Evolutionary conservation across 139 green algal species (phyloP), one percentile per base, ranked within the genome.

Genomic region (Coelastrella sp.): DNA sequence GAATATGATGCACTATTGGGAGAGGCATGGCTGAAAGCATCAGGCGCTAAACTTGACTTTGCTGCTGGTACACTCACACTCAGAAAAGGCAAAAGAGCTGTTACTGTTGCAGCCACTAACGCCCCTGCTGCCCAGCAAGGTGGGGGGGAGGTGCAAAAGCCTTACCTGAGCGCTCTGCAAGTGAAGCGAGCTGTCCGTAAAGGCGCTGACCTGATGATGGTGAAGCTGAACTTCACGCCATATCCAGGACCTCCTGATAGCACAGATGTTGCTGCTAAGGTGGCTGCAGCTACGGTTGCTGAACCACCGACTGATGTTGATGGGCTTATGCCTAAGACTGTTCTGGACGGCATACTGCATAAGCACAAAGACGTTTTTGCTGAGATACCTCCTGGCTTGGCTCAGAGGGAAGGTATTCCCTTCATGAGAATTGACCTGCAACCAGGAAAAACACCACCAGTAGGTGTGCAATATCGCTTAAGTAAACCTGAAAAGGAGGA

Each of bases 361-460:
- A 74, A 7, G 35, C 34, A 32, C 64, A 74, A 74, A 50, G 7
- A 25, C 13, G 64, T 74, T 2, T 74, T 74, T 50, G 64, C 34
- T 48, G 64, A 74, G 9, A 50, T 74, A 27, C 64, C 64, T 30
- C 8, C 3, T 30, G 64, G 64, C 6, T 8, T 27, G 4, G 27
- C 34, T 30, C 4, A 25, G 3, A 23, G 64, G 6, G 17, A 23
- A 74, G 35, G 64, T 19, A 50, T 74, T 35, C 34, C 64, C n/a
- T 3, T 27, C 34, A 48, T 74, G 32, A 25, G 6, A 5, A 79
- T 79, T 37, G 41, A 79, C 4, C 40, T 79, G 23, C 35, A 62
- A 30, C 69, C 69, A 43, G 69, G 69, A 19, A 60, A 79, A 30
- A 21, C 27, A 79, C 69, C 69, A 63, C 69, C 69, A 30, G n/a